Base-by-base conservation (phyloP, 768 basidiomycete genomes). In the Termitomyces sp. region DNA sequence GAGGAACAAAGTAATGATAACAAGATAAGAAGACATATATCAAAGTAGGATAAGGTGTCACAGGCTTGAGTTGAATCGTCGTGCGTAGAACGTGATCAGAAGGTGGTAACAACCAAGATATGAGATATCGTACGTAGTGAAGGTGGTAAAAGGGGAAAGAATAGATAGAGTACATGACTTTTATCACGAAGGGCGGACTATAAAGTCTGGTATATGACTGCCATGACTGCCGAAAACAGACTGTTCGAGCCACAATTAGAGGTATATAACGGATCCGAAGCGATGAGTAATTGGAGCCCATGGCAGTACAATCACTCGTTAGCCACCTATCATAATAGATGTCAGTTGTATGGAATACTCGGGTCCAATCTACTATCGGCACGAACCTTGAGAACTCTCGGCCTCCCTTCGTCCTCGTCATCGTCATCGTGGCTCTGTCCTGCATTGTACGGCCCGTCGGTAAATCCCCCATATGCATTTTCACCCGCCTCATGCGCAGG, bases 381-480 rank as follows among this genome's bases (percentile, higher is more conserved):
- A 44, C 52, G 23, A 38, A 54, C 53, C 53, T 55, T 50, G 1
- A 55, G 48, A 28, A 55, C 31, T 17, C 48, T 55, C 31, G 48
- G 48, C 11, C 10, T 46, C 19, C 10, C 19, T 21, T 31, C 47
- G 10, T 55, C 33, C n/a, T 49, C 38, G 11, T 55, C 48, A 11
- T 55, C 38, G 31, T 33, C 31, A 8, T 33, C 37, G 15, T 11
- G 17, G 10, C n/a, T 23, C 5, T 30, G 50, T 28, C 17, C 23
- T 23, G 19, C 21, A 1, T 8, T 30, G 5, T 35, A 12, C 19
- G 31, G 21, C 12, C 33, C 55, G 3, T 49, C 48, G 1, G 48
- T 66, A 44, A 70, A 72, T n/a, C 73, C 73, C 1, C 68, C 73
- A 66, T 75, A 72, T 41, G 72, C 70, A 47, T 61, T 69, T 40